A percentile compares a stretch with the other conserved stretches of the same genome.
phyloP scores from a whole-genome alignment of 116 monocot genomes.

The Phalaenopsis hybrid region DNA sequence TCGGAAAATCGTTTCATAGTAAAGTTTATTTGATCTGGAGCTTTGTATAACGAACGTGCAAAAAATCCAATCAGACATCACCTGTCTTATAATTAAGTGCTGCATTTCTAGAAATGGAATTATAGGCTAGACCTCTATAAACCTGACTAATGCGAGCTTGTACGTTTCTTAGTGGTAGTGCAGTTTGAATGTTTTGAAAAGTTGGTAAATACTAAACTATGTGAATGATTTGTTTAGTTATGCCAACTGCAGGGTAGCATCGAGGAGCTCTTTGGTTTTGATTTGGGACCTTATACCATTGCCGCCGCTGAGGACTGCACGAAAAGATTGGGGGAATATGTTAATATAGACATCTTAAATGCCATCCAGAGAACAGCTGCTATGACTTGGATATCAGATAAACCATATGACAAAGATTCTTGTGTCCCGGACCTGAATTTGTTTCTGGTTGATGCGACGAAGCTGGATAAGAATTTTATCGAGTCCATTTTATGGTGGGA shows the following conservation, averaged over 20 bases:
- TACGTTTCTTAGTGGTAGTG: too few species aligned
- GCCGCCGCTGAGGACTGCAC: constrained; percentile 47
- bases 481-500: constrained; percentile 63
- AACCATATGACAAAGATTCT: constrained; percentile 51
- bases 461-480: constrained; percentile 31
- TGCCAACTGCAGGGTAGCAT: constrained; percentile 45
- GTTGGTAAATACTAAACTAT: too few species aligned
- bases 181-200: too few species aligned
- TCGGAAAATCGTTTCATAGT: too few species aligned
- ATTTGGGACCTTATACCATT: constrained; percentile 41
- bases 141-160: too few species aligned
- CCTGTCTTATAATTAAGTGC: too few species aligned
- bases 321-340: constrained; percentile 38
- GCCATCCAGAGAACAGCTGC: constrained; percentile 68
- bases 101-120: too few species aligned
- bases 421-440: constrained; percentile 56
- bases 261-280: constrained; percentile 50
- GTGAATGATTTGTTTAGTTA: too few species aligned
- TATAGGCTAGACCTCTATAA: too few species aligned
- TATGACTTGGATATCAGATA: constrained; percentile 50
- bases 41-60: too few species aligned
- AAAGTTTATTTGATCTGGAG: too few species aligned
- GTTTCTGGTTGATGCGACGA: constrained; percentile 44
- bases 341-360: constrained; percentile 51
- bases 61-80: too few species aligned